Evolutionary conservation across 768 basidiomycete genomes (phyloP), one percentile per base, ranked within the genome.

Genomic region (Clitopilus hobsonii): DNA sequence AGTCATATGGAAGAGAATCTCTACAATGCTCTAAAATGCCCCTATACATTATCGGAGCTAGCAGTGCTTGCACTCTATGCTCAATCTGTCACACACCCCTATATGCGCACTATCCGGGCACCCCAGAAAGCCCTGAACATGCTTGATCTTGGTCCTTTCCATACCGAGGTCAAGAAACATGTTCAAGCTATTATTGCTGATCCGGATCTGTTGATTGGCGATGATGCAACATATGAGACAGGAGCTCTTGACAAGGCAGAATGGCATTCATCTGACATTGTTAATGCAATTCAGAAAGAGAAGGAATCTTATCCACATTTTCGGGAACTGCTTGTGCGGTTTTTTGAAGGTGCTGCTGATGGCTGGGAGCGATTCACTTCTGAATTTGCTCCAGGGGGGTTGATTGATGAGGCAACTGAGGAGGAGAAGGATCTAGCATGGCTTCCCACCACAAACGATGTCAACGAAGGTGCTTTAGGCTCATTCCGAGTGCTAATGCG

Each of bases 361-460:
- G 18, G 10, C 6, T 41, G 38, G 38, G 18, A 10, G 6, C 38
- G 18, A 6, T 41, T 41, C 18, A 41, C 11, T 20, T 41, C 38
- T 11, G 38, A 41, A 18, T 41, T 41, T 41, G 38, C 38, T 6
- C 38, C 64, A 4, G 62, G 63, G 24, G 69, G 69, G 2, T 1
- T 60, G 0, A 68, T 72, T 58, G 65, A 67, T 56, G 38, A 50
- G 16, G 54, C 58, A 2, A 60, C 63, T 8, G 41, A 38, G 1
- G 60, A 56, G 23, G 67, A 70, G 49, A 54, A 51, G 5, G 54
- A 60, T 5, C 22, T 52, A 10, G 64, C 66, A 13, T 69, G 59
- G 60, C 61, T 71, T 58, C 65, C 67, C 7, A 7, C 66, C 11
- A 67, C 69, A n/a, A 72, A 71, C 57, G 64, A 70, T 55, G 56